Conservation (phyloP, 2,329 filamentous ascomycete genomes). For the Salinomyces thailandicus region DNA sequence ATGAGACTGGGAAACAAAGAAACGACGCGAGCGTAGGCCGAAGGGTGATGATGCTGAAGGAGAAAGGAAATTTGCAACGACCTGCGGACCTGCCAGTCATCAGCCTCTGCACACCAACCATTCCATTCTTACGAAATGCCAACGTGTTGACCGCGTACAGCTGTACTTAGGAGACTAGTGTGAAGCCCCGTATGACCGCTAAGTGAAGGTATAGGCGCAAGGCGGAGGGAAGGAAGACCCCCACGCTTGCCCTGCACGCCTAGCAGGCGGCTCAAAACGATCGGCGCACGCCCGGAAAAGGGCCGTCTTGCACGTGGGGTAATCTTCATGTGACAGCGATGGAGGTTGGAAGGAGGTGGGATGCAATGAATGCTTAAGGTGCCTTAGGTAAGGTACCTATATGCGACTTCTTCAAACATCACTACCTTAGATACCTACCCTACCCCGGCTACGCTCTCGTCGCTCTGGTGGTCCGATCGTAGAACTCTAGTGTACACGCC, state of each 20-base stretch:
- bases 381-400: too few relatives aligned
- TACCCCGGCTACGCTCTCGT: conserved; percentile 13
- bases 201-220: conserved; percentile 4
- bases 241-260: neutral
- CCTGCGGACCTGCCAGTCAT: neutral
- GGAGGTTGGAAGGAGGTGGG: too few relatives aligned
- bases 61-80: neutral
- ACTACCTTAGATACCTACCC: too few relatives aligned
- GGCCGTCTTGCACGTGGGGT: too few relatives aligned
- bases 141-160: conserved; percentile 3
- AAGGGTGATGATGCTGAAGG: neutral
- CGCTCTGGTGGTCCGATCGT: conserved; percentile 50
- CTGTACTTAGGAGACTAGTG: conserved; percentile 5
- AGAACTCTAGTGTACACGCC: conserved; percentile 86
- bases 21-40: neutral
- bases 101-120: neutral
- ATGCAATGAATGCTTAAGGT: too few relatives aligned
- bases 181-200: neutral
- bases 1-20: conserved; percentile 1
- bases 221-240: neutral
- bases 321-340: too few relatives aligned
- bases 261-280: neutral
- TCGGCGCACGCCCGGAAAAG: too few relatives aligned
- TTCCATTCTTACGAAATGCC: neutral
- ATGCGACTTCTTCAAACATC: too few relatives aligned